Evolutionary conservation across 192 early-diverging fungal genomes (phyloP).

Genomic region (Rhizophagus sp.): DNA sequence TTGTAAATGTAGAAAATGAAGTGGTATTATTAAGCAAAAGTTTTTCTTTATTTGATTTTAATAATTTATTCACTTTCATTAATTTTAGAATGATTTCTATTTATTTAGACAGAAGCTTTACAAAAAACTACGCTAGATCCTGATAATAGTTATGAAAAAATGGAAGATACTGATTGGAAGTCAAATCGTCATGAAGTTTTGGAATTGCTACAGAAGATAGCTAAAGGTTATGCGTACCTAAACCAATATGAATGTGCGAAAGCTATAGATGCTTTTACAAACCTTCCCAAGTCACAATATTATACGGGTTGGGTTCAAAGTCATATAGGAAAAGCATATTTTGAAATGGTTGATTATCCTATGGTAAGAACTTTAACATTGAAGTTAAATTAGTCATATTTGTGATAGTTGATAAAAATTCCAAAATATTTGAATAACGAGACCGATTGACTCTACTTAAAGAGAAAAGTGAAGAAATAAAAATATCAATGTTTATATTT

Average conservation of each 20-base stretch:
- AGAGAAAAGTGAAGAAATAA: too few relatives aligned
- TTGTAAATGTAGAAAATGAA: slow-evolving; percentile 21
- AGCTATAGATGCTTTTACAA: slow-evolving; percentile 31
- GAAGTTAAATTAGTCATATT: too few relatives aligned
- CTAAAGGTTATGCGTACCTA: slow-evolving; percentile 30
- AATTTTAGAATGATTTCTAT: background rate
- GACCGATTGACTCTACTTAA: too few relatives aligned
- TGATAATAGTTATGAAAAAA: background rate
- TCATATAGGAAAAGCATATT: slow-evolving; percentile 43
- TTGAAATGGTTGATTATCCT: slow-evolving; percentile 43
- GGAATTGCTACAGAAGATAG: slow-evolving; percentile 23
- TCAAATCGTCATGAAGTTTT: slow-evolving; percentile 26
- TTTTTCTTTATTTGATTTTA: background rate
- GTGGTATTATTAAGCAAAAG: background rate
- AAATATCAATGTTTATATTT: background rate
- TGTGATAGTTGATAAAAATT: too few relatives aligned
- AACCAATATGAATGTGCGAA: slow-evolving; percentile 36
- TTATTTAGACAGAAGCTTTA: slow-evolving; percentile 6
- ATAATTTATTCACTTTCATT: background rate
- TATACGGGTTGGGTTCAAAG: slow-evolving; percentile 43
- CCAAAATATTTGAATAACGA: too few relatives aligned
- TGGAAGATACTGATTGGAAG: background rate
- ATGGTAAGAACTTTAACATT: slow-evolving; percentile 30
- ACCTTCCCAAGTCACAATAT: slow-evolving; percentile 35
- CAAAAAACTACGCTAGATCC: slow-evolving; percentile 6